Evolutionary conservation across 225 moss, liverwort and hornwort species (phyloP).

Genomic region (Pseudisothecium myosuroides): DNA sequence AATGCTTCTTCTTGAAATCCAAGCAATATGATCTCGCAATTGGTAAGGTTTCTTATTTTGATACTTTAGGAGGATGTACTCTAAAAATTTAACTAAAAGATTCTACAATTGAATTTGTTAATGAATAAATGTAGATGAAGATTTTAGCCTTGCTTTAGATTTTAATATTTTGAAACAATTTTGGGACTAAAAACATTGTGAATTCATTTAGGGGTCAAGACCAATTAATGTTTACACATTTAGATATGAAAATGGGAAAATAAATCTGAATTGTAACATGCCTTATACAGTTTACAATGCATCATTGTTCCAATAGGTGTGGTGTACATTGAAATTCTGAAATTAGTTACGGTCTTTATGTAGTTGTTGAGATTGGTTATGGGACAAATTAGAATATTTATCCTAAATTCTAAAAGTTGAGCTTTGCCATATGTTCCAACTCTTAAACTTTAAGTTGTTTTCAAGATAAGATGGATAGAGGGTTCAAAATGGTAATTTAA

Average conservation of each 20-base stretch:
- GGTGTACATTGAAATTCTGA: not conserved
- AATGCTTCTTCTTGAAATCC: too few species aligned
- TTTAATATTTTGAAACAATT: too few species aligned
- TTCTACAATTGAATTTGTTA: too few species aligned
- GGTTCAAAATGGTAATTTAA: not conserved
- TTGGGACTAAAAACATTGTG: too few species aligned
- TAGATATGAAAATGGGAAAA: not conserved
- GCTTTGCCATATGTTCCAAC: not conserved
- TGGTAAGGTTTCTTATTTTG: too few species aligned
- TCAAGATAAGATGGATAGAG: not conserved
- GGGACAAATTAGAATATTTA: not conserved
- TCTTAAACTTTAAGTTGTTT: not conserved
- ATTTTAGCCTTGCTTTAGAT: too few species aligned
- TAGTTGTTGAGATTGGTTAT: not conserved
- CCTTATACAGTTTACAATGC: not conserved
- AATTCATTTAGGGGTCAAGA: too few species aligned
- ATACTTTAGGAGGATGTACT: too few species aligned
- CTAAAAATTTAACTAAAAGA: too few species aligned
- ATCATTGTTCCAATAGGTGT: not conserved
- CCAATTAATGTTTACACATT: not conserved
- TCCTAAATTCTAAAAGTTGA: not conserved
- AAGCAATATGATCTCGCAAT: too few species aligned
- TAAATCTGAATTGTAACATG: not conserved
- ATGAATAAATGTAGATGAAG: too few species aligned
- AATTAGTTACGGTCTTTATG: fast-evolving